Percentiles rank a stretch among this genome's conserved stretches.
Evolutionary conservation across 495 filamentous ascomycete genomes (phyloP).

Genomic region (Venustampulla echinocandica): DNA sequence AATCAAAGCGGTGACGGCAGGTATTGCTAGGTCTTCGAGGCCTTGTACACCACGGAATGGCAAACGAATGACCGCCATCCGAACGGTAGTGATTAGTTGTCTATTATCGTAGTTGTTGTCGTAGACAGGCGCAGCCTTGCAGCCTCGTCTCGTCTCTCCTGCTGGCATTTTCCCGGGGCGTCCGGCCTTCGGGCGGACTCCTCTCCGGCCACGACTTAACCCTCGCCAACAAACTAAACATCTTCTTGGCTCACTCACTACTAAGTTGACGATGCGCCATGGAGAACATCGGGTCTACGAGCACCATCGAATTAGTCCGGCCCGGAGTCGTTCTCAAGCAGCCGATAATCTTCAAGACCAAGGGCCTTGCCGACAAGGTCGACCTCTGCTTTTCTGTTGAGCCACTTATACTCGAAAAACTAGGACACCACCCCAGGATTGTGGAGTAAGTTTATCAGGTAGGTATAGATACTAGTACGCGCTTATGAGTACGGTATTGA

Average conservation of each 20-base stretch:
- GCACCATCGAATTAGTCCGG: too few species aligned
- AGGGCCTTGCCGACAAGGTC: neutral
- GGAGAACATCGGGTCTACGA: too few species aligned
- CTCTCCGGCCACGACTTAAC: too few species aligned
- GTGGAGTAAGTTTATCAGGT: neutral
- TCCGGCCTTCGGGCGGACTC: too few species aligned
- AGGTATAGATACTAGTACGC: neutral
- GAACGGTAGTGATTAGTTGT: neutral
- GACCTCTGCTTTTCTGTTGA: neutral
- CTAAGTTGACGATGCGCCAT: too few species aligned
- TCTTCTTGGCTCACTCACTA: too few species aligned
- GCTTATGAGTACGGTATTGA: neutral
- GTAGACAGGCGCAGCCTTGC: slow-evolving; percentile 3
- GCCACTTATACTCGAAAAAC: neutral
- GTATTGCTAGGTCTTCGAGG: slow-evolving; percentile 47
- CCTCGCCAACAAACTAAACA: too few species aligned
- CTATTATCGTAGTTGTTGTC: neutral
- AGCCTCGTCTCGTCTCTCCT: neutral
- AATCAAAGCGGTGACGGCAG: slow-evolving; percentile 60
- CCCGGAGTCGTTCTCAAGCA: too few species aligned
- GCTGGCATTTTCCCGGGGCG: too few species aligned
- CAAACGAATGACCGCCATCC: neutral
- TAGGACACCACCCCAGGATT: neutral
- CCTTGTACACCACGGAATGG: slow-evolving; percentile 4
- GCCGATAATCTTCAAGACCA: too few species aligned